phyloP scores from a whole-genome alignment of 2,329 filamentous ascomycete genomes.

The Arthrinium phaeospermum region DNA sequence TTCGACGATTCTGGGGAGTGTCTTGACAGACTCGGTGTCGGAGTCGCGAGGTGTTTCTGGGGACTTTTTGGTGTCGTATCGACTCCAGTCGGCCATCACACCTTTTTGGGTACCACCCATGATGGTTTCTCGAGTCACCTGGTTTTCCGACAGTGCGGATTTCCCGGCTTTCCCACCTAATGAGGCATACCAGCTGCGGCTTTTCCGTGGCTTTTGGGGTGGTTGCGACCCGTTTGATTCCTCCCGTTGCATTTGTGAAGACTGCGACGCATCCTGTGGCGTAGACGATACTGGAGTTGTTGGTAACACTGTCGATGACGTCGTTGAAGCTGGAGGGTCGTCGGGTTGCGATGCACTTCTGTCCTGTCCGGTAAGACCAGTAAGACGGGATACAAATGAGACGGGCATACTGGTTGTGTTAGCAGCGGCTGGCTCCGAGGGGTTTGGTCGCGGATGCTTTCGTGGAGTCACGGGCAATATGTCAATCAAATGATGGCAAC shows the following conservation, averaged over 20 bases:
- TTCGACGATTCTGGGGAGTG: conserved; percentile 34
- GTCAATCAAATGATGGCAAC: not conserved
- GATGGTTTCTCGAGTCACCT: conserved; percentile 66
- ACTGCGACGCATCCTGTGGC: not conserved
- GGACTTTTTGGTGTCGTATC: conserved; percentile 53
- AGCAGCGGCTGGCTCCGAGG: conserved; percentile 32
- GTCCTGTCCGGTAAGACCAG: conserved; percentile 1
- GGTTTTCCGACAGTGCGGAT: conserved; percentile 53
- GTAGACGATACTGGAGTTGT: not conserved
- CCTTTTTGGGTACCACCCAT: conserved; percentile 58
- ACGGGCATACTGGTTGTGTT: conserved; percentile 30
- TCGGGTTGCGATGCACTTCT: conserved; percentile 21
- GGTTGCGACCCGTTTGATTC: not conserved
- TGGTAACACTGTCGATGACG: not conserved
- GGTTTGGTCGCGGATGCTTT: conserved; percentile 48
- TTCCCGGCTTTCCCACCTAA: conserved; percentile 64
- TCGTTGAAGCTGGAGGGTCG: not conserved
- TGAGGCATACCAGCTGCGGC: conserved; percentile 67
- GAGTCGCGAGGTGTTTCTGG: conserved; percentile 39
- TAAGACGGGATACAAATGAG: conserved; percentile 23
- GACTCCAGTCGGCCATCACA: conserved; percentile 54
- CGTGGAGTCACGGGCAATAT: conserved; percentile 45
- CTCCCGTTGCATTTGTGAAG: conserved; percentile 7
- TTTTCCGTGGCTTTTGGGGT: conserved; percentile 52
- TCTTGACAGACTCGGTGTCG: conserved; percentile 37